Percentiles rank a stretch among this genome's conserved stretches.
Evolutionary conservation across 23 red algal species (phyloP).

Genomic region (Chondrus crispus): DNA sequence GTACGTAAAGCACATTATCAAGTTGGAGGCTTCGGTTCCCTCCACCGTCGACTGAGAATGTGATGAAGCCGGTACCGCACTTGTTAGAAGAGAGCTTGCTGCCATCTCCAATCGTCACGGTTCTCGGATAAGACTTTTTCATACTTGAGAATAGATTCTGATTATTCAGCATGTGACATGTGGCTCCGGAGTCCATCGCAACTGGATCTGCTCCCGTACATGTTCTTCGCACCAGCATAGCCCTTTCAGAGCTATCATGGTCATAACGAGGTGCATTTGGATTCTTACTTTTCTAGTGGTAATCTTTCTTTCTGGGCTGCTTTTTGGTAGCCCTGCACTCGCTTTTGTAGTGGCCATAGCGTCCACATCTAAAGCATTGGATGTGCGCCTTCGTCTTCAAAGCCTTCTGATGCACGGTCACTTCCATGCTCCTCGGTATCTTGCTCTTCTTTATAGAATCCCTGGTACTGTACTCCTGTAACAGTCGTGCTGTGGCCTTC

Average conservation of each 20-base stretch:
- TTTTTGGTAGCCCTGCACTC: not conserved
- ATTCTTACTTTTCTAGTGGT: too few relatives aligned
- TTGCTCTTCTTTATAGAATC: not conserved
- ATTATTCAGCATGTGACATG: not conserved
- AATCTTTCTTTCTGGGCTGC: not conserved
- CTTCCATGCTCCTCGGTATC: not conserved
- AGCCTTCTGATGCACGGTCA: not conserved
- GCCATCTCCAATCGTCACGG: not conserved
- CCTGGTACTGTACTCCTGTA: not conserved
- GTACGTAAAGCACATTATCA: too few relatives aligned
- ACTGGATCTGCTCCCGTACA: too few relatives aligned
- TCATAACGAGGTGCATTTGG: too few relatives aligned
- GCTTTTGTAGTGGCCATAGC: not conserved
- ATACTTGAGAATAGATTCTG: not conserved
- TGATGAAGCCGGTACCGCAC: not conserved
- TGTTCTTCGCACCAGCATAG: too few relatives aligned
- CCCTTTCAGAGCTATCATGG: too few relatives aligned
- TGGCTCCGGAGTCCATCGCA: not conserved
- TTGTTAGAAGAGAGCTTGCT: not conserved
- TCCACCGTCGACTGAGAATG: too few relatives aligned
- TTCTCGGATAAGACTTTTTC: not conserved
- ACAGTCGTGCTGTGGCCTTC: not conserved
- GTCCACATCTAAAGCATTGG: not conserved
- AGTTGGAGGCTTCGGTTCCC: too few relatives aligned
- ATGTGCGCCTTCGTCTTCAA: not conserved